A percentile compares a stretch with the other conserved stretches of the same genome.
These are phyloP conservation scores for Lasiosphaeria ovina DNA, from an alignment of 495 filamentous ascomycete species.

Conservation along the genomic window DNA sequence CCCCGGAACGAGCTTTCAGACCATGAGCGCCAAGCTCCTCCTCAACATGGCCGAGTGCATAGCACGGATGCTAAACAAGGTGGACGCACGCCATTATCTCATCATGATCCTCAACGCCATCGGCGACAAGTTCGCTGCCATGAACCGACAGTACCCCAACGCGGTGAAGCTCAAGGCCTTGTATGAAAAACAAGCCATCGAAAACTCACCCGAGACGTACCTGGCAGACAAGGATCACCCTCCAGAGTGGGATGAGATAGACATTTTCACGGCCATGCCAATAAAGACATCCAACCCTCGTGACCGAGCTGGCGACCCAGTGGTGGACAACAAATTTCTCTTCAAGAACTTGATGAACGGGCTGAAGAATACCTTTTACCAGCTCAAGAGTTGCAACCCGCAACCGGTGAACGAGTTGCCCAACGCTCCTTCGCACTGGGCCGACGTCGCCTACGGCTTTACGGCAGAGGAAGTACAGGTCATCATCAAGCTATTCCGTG, in stretches of 20 bases:
- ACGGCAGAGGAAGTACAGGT: conserved; percentile 95
- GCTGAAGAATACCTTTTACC: conserved; percentile 94
- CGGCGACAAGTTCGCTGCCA: conserved; percentile 94
- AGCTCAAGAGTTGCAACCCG: conserved; percentile 83
- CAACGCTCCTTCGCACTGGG: conserved; percentile 86
- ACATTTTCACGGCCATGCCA: conserved; percentile 93
- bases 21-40: conserved; percentile 96
- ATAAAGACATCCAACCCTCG: conserved; percentile 94
- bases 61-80: conserved; percentile 83
- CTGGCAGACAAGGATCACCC: conserved; percentile 74
- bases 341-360: conserved; percentile 99
- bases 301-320: conserved; percentile 85
- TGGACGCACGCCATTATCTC: conserved; percentile 89
- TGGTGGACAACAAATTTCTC: conserved; percentile 96
- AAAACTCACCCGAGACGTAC: conserved; percentile 72
- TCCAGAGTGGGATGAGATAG: conserved; percentile 95
- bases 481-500: conserved; percentile 94
- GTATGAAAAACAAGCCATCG: conserved; percentile 62
- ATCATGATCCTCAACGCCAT: conserved; percentile 98
- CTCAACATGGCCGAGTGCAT: conserved; percentile 98
- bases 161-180: conserved; percentile 85
- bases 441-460: conserved; percentile 94
- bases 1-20: conserved; percentile 97
- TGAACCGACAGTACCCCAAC: conserved; percentile 95
- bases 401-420: conserved; percentile 66